A percentile compares a stretch with the other conserved stretches of the same genome.
phyloP scores from a whole-genome alignment of 371 early-diverging fungal genomes.

The Apophysomyces trapeziformis region DNA sequence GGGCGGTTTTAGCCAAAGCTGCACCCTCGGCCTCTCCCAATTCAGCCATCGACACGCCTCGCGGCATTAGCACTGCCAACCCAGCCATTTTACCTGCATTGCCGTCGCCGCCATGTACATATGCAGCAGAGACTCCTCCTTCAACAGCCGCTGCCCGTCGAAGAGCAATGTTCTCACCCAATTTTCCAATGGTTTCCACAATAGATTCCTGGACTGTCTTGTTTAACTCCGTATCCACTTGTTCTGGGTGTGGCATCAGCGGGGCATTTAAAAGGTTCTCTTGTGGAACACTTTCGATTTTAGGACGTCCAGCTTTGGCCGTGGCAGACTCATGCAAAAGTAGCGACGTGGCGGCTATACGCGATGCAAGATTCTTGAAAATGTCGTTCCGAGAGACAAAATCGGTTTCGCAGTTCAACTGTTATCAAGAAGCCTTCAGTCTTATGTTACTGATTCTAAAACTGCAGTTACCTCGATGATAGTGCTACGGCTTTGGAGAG shows the following conservation, averaged over 20 bases:
- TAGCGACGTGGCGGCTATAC: slow-evolving; percentile 71
- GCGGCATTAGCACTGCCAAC: slow-evolving; percentile 62
- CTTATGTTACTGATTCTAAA: background rate
- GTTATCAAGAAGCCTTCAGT: slow-evolving; percentile 16
- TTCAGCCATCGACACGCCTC: slow-evolving; percentile 38
- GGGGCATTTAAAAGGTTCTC: slow-evolving; percentile 54
- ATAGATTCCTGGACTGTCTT: slow-evolving; percentile 68
- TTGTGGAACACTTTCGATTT: slow-evolving; percentile 47
- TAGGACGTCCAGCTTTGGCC: slow-evolving; percentile 15
- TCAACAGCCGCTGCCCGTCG: slow-evolving; percentile 70
- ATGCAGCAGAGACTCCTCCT: slow-evolving; percentile 54
- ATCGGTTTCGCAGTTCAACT: slow-evolving; percentile 94
- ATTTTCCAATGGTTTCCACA: slow-evolving; percentile 77
- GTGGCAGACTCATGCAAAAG: slow-evolving; percentile 46
- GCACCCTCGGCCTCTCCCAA: slow-evolving; percentile 35
- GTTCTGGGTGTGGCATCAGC: slow-evolving; percentile 59
- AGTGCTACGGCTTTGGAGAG: slow-evolving; percentile 54
- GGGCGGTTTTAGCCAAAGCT: slow-evolving; percentile 56
- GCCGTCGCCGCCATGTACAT: slow-evolving; percentile 76
- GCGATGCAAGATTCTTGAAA: slow-evolving; percentile 79
- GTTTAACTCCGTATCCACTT: slow-evolving; percentile 29
- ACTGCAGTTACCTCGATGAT: slow-evolving; percentile 65
- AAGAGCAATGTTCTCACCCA: slow-evolving; percentile 87
- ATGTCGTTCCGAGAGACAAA: slow-evolving; percentile 87
- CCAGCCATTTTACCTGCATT: slow-evolving; percentile 70